Base-by-base conservation (phyloP, 345 rosid genomes). In the Rhizophora mangle region DNA sequence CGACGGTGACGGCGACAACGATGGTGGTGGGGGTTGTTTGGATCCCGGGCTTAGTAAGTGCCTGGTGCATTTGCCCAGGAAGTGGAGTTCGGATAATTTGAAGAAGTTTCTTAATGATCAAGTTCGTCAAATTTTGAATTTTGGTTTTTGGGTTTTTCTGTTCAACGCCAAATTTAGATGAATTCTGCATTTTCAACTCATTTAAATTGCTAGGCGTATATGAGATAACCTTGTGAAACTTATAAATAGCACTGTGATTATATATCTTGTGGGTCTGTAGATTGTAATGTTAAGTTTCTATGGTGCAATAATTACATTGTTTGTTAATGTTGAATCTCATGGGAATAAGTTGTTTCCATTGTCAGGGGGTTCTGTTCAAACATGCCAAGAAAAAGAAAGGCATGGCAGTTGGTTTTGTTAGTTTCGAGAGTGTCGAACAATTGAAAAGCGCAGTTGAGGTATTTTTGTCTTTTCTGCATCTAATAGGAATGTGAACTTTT, bases 331-430 rank as follows among this genome's bases (percentile, higher is more conserved):
- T 43, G 49, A 43, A 8, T 39, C 22, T 62, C n/a, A 26, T 54
- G 62, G 27, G 39, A 27, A n/a, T 64, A 24, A 16, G 53, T 30
- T 37, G 56, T 54, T 46, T 52, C 71, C 36, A 22, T 63, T 75
- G 49, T 60, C 79, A 91, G 97, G 93, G 89, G 62, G 70, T 89
- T 72, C 21, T 67, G 16, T 86, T 71, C 65, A 84, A 82, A 79
- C 86, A 78, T 71, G 90, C 84, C 1, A 91, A 91, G 92, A 91
- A 91, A 69, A 91, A 86, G 85, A 75, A 84, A 77, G 95, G 91
- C 77, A 89, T 89, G 97, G 43, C 72, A 13, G 93, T 91, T 55
- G 97, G 97, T 71, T 89, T 91, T 79, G 85, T 94, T 71, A 86
- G 78, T 65, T 94, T 91, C 71, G 96, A 85, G 78, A 79, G 75